Evolutionary conservation across 2,329 filamentous ascomycete species (phyloP), one percentile per base, ranked within the genome.

Genomic region (Diplodia seriata): DNA sequence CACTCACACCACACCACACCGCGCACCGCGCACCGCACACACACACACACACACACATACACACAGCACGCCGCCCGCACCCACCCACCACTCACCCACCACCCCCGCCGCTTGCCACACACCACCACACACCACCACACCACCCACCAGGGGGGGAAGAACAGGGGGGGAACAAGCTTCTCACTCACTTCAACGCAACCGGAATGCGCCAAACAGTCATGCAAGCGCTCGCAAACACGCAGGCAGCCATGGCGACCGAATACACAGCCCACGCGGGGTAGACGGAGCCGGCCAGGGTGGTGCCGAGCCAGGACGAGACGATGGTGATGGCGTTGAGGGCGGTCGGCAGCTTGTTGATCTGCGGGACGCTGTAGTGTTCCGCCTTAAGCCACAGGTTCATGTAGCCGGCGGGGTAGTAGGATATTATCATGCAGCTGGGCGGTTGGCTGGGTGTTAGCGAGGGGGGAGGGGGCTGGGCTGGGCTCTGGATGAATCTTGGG

Each of bases 341-440:
- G 0, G 84, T 85, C 0, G 84, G 84, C 1, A 85, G 79, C 14
- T 81, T 77, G 73, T 86, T 85, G 68, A 85, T 81, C 68, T 85
- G 79, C 0, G 80, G 78, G 0, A 85, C 77, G 0, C 81, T 81
- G 71, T 83, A 85, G 38, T 72, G 70, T 33, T 83, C 80, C 1
- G 79, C 78, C 68, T 85, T 85, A 50, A 86, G 79, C 84, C 84
- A 86, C 12, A 86, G 79, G 36, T 80, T 84, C 83, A 86, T 85
- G 67, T 85, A 85, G 0, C 74, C 73, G 3, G 75, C 71, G 0
- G 82, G 82, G 68, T 85, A 85, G 0, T 77, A 77, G 0, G 80
- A 80, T 15, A 53, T 68, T 40, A 68, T 66, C 54, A 57, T 56
- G 54, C 26, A 82, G 9, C 80, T 82, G 54, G 31, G 1, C 1